phyloP scores from a whole-genome alignment of 805 yeast species.

The Candida insectalens region DNA sequence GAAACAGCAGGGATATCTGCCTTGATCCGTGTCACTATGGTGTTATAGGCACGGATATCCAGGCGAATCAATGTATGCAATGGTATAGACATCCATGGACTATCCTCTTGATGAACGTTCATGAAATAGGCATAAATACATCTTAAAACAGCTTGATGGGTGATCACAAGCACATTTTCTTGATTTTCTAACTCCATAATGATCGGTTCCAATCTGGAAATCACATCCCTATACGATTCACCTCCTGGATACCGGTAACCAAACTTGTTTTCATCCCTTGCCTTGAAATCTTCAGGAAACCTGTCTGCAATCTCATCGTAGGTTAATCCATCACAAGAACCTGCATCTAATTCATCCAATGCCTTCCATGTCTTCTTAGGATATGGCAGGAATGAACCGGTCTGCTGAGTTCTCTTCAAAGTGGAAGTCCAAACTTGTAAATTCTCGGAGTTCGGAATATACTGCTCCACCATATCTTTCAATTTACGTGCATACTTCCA shows the following conservation, averaged over 20 bases:
- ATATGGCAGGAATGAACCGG: conserved; percentile 75
- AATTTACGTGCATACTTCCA: conserved; percentile 72
- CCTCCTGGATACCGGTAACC: conserved; percentile 97
- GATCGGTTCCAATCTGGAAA: conserved; percentile 89
- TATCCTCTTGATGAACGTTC: conserved; percentile 96
- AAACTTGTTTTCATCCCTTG: conserved; percentile 91
- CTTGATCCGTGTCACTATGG: conserved; percentile 79
- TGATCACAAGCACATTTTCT: conserved; percentile 88
- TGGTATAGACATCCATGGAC: conserved; percentile 99
- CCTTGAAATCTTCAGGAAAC: conserved; percentile 91
- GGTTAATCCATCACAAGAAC: conserved; percentile 95
- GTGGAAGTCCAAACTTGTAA: conserved; percentile 96
- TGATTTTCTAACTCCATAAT: conserved; percentile 98
- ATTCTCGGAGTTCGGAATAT: conserved; percentile 50
- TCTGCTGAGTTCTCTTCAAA: conserved; percentile 82
- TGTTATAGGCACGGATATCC: conserved; percentile 91
- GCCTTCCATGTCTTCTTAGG: conserved; percentile 92
- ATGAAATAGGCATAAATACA: conserved; percentile 96
- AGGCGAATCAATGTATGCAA: conserved; percentile 87
- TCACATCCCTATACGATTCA: conserved; percentile 93
- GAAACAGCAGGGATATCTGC: conserved; percentile 98
- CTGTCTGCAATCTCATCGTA: conserved; percentile 80
- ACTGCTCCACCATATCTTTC: conserved; percentile 63
- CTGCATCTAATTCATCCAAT: conserved; percentile 92
- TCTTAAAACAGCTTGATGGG: conserved; percentile 95